Percentiles rank a stretch among this genome's conserved stretches.
Evolutionary conservation across 2,329 filamentous ascomycete species (phyloP).

Genomic region (Aureobasidium pullulans): DNA sequence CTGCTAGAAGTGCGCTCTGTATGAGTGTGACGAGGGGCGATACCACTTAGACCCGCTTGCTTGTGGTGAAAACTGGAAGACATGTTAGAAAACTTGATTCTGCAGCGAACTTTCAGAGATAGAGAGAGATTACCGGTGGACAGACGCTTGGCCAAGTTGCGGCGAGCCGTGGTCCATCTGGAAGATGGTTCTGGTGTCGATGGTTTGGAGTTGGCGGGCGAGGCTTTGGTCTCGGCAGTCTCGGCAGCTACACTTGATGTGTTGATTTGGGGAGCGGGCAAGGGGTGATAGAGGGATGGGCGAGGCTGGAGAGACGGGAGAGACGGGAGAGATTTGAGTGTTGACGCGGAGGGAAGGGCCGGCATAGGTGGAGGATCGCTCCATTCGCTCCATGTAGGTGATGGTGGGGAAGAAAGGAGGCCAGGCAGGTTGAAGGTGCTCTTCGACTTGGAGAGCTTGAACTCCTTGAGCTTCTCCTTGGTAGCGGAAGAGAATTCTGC

Average conservation of each 20-base stretch:
- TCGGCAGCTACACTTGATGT: neutral
- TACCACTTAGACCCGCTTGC: neutral
- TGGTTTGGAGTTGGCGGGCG: neutral
- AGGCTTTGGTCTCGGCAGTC: neutral
- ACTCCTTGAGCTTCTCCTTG: neutral
- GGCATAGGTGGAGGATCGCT: neutral
- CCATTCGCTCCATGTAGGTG: neutral
- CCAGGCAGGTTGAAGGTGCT: neutral
- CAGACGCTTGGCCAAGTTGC: neutral
- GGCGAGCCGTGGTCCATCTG: neutral
- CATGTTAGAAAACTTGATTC: neutral
- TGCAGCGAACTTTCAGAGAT: no score
- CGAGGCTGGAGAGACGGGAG: neutral
- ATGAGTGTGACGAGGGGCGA: neutral
- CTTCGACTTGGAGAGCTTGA: neutral
- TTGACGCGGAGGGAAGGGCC: neutral
- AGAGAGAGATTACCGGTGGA: neutral
- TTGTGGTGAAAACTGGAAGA: neutral
- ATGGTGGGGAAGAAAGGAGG: neutral
- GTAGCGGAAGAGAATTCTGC: neutral
- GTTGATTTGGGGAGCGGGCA: neutral
- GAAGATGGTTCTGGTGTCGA: neutral
- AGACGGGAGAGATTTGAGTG: neutral
- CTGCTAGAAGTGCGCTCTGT: neutral
- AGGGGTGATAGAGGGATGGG: neutral